Conservation (phyloP, 139 green algal genomes). For the Closterium sp. region DNA sequence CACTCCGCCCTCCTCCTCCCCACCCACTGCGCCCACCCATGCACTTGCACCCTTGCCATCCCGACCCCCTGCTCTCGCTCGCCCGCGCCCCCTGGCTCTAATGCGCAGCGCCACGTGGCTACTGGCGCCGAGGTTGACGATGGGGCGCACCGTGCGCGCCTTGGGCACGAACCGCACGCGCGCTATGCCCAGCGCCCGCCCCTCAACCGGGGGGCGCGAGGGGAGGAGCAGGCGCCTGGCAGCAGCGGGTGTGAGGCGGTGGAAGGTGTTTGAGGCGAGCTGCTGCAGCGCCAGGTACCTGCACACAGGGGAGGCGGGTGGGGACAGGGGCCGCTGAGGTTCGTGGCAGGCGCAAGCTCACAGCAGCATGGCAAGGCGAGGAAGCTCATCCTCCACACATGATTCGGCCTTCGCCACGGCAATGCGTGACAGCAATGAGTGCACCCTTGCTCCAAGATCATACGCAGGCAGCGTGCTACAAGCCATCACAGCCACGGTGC, state of each 20-base stretch:
- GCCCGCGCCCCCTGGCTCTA: background rate
- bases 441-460: no score
- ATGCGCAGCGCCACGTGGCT: background rate
- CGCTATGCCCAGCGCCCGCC: conserved; percentile 68
- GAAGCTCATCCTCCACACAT: no score
- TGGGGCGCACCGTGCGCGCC: conserved; percentile 66
- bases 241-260: conserved; percentile 1
- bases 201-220: background rate
- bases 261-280: background rate
- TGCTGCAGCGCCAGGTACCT: background rate
- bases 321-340: no score
- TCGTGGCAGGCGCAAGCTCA: no score
- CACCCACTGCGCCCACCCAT: background rate
- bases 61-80: background rate
- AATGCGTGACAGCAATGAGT: no score
- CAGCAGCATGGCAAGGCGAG: background rate
- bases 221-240: background rate
- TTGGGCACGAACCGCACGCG: conserved; percentile 81
- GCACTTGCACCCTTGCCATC: background rate
- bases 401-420: no score
- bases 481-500: no score
- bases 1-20: background rate
- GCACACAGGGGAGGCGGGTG: background rate
- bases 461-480: no score
- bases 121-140: conserved; percentile 69